Conservation (phyloP, 2,329 filamentous ascomycete genomes). For the Aspergillus caelatus region DNA sequence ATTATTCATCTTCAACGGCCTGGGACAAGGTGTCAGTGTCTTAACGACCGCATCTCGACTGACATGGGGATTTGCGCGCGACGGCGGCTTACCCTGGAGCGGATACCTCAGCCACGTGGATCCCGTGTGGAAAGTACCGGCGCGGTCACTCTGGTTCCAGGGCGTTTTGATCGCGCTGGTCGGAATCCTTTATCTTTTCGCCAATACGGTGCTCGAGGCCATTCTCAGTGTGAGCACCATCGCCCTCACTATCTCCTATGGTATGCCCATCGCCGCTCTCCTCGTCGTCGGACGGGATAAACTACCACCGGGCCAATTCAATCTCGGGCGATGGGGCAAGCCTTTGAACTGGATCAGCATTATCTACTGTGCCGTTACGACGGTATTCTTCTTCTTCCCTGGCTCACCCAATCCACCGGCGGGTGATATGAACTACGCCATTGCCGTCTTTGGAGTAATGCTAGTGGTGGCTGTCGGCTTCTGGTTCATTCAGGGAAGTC, state of each 20-base stretch:
- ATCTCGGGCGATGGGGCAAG: slow-evolving; percentile 48
- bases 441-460: slow-evolving; percentile 61
- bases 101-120: slow-evolving; percentile 51
- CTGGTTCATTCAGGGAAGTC: slow-evolving; percentile 53
- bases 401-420: slow-evolving; percentile 46
- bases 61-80: slow-evolving; percentile 59
- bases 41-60: slow-evolving; percentile 56
- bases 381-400: slow-evolving; percentile 61
- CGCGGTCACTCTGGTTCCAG: slow-evolving; percentile 56
- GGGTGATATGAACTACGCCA: slow-evolving; percentile 61
- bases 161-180: slow-evolving; percentile 51
- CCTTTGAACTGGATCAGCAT: slow-evolving; percentile 53
- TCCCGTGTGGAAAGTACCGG: slow-evolving; percentile 55
- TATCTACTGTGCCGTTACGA: slow-evolving; percentile 56
- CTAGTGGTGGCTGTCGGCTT: slow-evolving; percentile 54
- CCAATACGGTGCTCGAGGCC: slow-evolving; percentile 56
- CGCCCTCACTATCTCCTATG: slow-evolving; percentile 57
- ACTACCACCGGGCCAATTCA: slow-evolving; percentile 51
- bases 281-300: slow-evolving; percentile 56
- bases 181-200: slow-evolving; percentile 60
- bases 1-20: slow-evolving; percentile 59
- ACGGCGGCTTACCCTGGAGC: slow-evolving; percentile 53
- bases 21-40: slow-evolving; percentile 57
- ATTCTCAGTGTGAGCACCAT: slow-evolving; percentile 61
- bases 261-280: slow-evolving; percentile 54